A percentile compares a stretch with the other conserved stretches of the same genome.
Conservation (phyloP, 257 asterid genomes). For the Henckelia pumila region DNA sequence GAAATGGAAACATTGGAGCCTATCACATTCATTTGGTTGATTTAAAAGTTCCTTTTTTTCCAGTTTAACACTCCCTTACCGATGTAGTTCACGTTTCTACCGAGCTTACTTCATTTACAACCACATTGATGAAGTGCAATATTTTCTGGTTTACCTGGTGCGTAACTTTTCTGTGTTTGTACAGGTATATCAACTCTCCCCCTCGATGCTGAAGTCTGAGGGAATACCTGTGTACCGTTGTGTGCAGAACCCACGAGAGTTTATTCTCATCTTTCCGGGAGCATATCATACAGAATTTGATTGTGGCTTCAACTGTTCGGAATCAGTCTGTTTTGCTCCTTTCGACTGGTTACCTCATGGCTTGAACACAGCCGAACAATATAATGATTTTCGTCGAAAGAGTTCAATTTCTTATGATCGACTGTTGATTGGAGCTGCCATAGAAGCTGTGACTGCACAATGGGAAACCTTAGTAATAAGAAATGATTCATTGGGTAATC, state of each 20-base stretch:
- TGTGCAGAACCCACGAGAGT: conserved; percentile 62
- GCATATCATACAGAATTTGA: conserved; percentile 67
- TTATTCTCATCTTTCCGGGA: conserved; percentile 65
- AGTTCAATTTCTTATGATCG: conserved; percentile 71
- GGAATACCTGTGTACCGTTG: conserved; percentile 86
- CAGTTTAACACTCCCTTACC: background rate
- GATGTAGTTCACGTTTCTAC: background rate
- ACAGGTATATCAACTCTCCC: conserved; percentile 71
- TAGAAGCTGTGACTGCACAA: conserved; percentile 47
- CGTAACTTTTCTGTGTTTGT: conserved; percentile 16
- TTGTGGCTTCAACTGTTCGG: conserved; percentile 81
- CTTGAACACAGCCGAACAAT: conserved; percentile 53
- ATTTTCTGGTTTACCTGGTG: conserved; percentile 9
- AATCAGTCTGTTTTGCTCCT: conserved; percentile 71
- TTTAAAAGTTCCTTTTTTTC: no score
- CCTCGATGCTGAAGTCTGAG: conserved; percentile 53
- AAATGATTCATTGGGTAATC: conserved; percentile 24
- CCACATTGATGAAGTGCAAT: background rate
- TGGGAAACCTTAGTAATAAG: conserved; percentile 40
- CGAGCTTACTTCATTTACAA: background rate
- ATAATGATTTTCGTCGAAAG: conserved; percentile 46
- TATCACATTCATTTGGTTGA: no score
- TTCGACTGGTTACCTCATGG: conserved; percentile 85
- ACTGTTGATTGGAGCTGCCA: conserved; percentile 67
- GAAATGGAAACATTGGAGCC: no score